A percentile compares a stretch with the other conserved stretches of the same genome.
These are phyloP conservation scores for Stemphylium beticola DNA, from an alignment of 2,329 filamentous ascomycete genomes.

Conservation along the genomic window DNA sequence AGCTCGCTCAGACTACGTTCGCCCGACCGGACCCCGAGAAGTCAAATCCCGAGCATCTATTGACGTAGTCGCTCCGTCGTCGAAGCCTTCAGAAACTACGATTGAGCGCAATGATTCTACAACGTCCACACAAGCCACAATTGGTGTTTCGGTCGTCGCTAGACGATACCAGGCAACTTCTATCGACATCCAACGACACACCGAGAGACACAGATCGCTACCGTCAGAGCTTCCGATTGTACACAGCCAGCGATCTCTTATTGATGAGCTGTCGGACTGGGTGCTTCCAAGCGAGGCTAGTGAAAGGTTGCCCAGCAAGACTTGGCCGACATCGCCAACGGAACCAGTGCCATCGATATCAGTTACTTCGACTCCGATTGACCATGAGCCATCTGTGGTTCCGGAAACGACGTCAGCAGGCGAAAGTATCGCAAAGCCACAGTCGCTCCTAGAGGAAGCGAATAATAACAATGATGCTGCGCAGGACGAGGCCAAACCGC, in stretches of 20 bases:
- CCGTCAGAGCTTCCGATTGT: slow-evolving; percentile 27
- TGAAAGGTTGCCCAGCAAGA: slow-evolving; percentile 5
- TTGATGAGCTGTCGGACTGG: slow-evolving; percentile 31
- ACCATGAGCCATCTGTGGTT: not conserved
- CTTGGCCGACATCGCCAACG: not conserved
- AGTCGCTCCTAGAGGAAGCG: too few species aligned
- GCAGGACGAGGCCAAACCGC: too few species aligned
- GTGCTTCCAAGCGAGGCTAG: slow-evolving; percentile 20
- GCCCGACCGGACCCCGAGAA: not conserved
- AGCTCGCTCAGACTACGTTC: slow-evolving; percentile 4
- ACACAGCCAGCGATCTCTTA: slow-evolving; percentile 28
- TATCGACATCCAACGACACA: slow-evolving; percentile 22
- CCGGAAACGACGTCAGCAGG: not conserved
- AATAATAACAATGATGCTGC: too few species aligned
- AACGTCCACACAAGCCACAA: slow-evolving; percentile 17
- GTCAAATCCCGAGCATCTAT: not conserved
- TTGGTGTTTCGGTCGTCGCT: slow-evolving; percentile 20
- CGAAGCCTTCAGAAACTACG: slow-evolving; percentile 19
- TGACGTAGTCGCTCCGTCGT: slow-evolving; percentile 6
- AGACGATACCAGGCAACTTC: slow-evolving; percentile 26
- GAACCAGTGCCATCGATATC: slow-evolving; percentile 7
- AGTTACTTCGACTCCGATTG: slow-evolving; percentile 5
- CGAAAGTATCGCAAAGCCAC: not conserved
- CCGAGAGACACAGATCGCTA: slow-evolving; percentile 22
- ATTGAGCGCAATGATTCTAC: slow-evolving; percentile 28